A percentile compares a stretch with the other conserved stretches of the same genome.
Conservation (phyloP, 768 basidiomycete genomes). For the Sarcomyxa edulis region DNA sequence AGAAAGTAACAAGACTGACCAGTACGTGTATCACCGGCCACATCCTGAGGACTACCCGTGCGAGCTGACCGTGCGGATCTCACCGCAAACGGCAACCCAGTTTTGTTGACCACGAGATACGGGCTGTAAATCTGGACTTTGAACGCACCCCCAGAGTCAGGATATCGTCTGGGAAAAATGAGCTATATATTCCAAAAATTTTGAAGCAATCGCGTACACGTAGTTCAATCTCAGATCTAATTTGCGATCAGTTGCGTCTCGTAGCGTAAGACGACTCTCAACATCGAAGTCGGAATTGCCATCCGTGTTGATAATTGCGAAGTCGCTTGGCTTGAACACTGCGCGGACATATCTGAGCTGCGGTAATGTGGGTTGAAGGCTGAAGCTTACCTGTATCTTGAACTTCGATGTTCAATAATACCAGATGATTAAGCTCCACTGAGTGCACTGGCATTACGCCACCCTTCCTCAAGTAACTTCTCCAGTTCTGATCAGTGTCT, state of each 20-base stretch:
- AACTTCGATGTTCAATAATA: constrained; percentile 83
- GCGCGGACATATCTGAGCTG: constrained; percentile 3
- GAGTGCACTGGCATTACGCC: constrained; percentile 97
- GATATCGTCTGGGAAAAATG: constrained; percentile 50
- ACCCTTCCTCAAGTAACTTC: constrained; percentile 87
- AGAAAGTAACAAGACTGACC: constrained; percentile 34
- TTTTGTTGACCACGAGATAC: constrained; percentile 90
- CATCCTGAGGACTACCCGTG: constrained; percentile 61
- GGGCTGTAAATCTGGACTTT: constrained; percentile 93
- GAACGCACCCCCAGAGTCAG: constrained; percentile 92
- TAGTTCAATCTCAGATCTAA: constrained; percentile 85
- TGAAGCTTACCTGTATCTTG: constrained; percentile 74
- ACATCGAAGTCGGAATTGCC: constrained; percentile 84
- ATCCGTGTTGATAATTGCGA: constrained; percentile 95
- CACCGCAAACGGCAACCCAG: constrained; percentile 75
- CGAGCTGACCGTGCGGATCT: constrained; percentile 60
- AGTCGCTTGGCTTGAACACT: constrained; percentile 94
- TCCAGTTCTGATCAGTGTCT: constrained; percentile 90
- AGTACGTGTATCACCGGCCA: constrained; percentile 73
- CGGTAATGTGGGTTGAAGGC: neutral
- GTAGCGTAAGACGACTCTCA: constrained; percentile 66
- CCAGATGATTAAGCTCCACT: constrained; percentile 84
- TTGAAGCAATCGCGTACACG: constrained; percentile 48
- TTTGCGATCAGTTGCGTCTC: constrained; percentile 71
- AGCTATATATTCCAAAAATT: neutral